Conservation (phyloP, 73 alveolate genomes). For the Paramecium primaurelia region DNA sequence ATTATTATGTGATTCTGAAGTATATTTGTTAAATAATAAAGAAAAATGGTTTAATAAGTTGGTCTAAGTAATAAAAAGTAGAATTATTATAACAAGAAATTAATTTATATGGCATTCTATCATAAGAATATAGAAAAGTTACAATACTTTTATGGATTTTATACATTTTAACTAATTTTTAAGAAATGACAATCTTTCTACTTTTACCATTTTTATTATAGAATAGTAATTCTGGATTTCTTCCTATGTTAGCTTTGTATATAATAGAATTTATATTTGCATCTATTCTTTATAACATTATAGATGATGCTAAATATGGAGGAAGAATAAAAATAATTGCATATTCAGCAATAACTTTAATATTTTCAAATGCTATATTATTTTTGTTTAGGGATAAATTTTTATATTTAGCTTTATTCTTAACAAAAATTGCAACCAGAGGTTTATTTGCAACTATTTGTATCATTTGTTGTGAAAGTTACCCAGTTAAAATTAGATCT, state of each 20-base stretch:
- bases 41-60: slow-evolving; percentile 17
- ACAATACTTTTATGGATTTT: neutral
- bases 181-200: neutral
- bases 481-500: neutral
- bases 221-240: neutral
- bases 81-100: neutral
- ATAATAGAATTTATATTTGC: neutral
- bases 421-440: neutral
- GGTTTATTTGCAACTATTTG: neutral
- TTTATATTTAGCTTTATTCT: neutral
- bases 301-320: slow-evolving; percentile 6
- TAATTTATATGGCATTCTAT: neutral
- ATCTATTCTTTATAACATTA: neutral
- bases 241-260: neutral
- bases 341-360: neutral
- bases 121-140: neutral
- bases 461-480: neutral
- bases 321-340: neutral
- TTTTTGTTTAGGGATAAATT: neutral
- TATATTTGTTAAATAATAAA: neutral
- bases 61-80: neutral
- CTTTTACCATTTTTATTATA: neutral
- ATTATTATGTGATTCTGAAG: neutral
- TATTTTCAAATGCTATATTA: neutral
- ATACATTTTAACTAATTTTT: neutral